phyloP scores from a whole-genome alignment of 768 basidiomycete genomes.

The Mycena indigotica region DNA sequence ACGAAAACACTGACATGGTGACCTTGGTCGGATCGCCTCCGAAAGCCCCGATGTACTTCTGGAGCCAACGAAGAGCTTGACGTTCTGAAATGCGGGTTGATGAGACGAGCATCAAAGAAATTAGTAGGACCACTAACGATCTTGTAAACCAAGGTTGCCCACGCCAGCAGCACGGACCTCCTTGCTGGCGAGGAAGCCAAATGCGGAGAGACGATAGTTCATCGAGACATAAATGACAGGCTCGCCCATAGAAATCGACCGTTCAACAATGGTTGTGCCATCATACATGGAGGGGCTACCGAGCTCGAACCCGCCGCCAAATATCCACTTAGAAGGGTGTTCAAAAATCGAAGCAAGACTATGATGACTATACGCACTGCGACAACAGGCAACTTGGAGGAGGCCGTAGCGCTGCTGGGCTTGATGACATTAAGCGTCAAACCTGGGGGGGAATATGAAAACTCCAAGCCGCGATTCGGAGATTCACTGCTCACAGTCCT shows the following conservation, averaged over 20 bases:
- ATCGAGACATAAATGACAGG: conserved; percentile 55
- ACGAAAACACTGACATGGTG: conserved; percentile 40
- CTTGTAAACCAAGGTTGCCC: conserved; percentile 61
- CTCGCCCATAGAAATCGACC: conserved; percentile 44
- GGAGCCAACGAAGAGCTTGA: conserved; percentile 64
- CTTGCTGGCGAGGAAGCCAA: conserved; percentile 48
- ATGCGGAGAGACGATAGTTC: conserved; percentile 46
- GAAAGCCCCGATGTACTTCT: conserved; percentile 61
- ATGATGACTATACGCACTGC: conserved; percentile 37
- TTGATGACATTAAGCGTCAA: conserved; percentile 51
- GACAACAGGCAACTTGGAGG: conserved; percentile 49
- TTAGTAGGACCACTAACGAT: conserved; percentile 41
- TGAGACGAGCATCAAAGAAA: conserved; percentile 6
- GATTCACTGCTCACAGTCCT: conserved; percentile 42
- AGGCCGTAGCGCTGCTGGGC: conserved; percentile 37
- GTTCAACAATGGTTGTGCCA: conserved; percentile 43
- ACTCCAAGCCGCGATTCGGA: background rate
- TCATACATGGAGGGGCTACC: conserved; percentile 35
- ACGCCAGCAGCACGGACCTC: conserved; percentile 47
- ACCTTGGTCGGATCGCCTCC: conserved; percentile 65
- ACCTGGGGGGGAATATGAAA: conserved; percentile 26
- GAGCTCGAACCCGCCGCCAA: conserved; percentile 38
- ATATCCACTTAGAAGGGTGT: conserved; percentile 45
- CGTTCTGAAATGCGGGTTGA: conserved; percentile 38
- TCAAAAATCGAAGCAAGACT: background rate